Percentiles rank a stretch among this genome's conserved stretches.
These are phyloP conservation scores for Chlorella sp. DNA, from an alignment of 139 green algal species.

Conservation along the genomic window DNA sequence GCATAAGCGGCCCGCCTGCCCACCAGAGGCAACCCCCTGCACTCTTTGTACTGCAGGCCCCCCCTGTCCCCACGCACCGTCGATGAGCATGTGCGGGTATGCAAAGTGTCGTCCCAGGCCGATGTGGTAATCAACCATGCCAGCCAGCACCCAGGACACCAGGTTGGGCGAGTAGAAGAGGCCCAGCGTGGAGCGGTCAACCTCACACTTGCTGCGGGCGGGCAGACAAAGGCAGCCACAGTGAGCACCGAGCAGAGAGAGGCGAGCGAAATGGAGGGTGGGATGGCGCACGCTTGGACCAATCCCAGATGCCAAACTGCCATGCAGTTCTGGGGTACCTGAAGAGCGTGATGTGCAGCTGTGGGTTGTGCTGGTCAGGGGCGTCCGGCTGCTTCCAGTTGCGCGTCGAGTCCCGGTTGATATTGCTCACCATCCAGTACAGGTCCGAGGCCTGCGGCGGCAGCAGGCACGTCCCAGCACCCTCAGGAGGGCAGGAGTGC, in stretches of 20 bases:
- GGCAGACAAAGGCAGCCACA: background rate
- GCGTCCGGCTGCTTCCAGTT: constrained; percentile 36
- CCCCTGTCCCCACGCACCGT: background rate
- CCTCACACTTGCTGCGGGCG: constrained; percentile 37
- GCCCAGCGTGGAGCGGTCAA: constrained; percentile 42
- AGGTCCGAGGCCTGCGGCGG: constrained; percentile 33
- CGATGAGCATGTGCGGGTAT: constrained; percentile 49
- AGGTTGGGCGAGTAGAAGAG: constrained; percentile 45
- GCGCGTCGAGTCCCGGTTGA: constrained; percentile 32
- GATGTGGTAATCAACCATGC: constrained; percentile 48
- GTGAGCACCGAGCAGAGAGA: too few species aligned
- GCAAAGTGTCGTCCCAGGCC: constrained; percentile 38
- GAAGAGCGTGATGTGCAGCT: constrained; percentile 45
- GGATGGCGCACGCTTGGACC: too few species aligned
- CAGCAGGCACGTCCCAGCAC: background rate
- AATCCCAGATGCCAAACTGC: too few species aligned
- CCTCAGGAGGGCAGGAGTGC: background rate
- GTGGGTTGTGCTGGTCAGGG: background rate
- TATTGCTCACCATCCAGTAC: constrained; percentile 50
- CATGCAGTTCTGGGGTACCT: background rate
- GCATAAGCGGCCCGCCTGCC: too few species aligned
- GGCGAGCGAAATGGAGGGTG: too few species aligned
- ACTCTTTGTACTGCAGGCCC: too few species aligned
- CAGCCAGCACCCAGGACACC: constrained; percentile 34
- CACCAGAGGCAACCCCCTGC: too few species aligned